Conservation (phyloP, 129 eudicot genomes). For the Arctium minus region DNA sequence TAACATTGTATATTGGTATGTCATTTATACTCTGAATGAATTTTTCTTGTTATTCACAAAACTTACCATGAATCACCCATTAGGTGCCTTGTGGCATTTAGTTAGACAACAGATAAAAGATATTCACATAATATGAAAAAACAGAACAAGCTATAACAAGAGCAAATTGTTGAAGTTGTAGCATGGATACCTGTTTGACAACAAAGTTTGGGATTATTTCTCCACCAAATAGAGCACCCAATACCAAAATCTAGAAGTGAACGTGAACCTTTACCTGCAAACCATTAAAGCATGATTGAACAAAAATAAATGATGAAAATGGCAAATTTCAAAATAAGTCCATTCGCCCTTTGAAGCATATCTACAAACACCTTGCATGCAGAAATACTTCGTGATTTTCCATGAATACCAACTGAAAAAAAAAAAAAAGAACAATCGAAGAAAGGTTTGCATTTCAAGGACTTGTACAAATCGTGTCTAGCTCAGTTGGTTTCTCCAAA, state of each 20-base stretch:
- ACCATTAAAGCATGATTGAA: not conserved
- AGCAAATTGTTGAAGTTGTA: not conserved
- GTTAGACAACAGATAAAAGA: conserved; percentile 7
- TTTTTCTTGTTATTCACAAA: not conserved
- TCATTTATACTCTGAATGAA: not conserved
- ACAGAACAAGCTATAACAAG: not conserved
- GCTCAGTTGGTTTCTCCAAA: no score
- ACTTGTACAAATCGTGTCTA: not conserved
- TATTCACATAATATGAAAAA: not conserved
- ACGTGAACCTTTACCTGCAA: conserved; percentile 7
- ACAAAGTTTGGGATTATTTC: conserved; percentile 2
- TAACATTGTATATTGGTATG: not conserved
- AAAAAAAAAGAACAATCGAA: not conserved
- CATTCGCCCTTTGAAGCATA: conserved; percentile 19
- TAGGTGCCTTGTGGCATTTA: not conserved
- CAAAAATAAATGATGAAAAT: not conserved
- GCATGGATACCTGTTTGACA: not conserved
- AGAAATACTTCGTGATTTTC: not conserved
- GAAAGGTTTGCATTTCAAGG: not conserved
- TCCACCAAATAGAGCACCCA: not conserved
- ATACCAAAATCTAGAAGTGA: not conserved
- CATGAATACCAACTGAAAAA: not conserved
- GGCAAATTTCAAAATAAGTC: not conserved
- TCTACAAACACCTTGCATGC: conserved; percentile 22
- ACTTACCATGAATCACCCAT: not conserved